These are phyloP conservation scores for Magnolia kwangsiensis DNA, from an alignment of 164 flowering plant genomes.

Conservation along the genomic window DNA sequence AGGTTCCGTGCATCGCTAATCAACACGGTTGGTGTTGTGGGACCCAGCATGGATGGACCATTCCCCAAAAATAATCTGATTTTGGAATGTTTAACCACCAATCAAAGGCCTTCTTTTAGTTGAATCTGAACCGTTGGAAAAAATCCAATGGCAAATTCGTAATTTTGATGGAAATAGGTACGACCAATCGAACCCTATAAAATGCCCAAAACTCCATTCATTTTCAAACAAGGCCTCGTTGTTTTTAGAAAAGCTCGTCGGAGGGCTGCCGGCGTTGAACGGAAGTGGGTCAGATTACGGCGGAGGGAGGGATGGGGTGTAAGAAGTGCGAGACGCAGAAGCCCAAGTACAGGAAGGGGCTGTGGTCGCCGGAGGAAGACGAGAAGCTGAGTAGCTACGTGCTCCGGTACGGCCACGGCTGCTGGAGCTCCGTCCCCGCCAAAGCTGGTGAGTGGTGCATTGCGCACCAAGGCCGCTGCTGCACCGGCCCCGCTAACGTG, in stretches of 20 bases:
- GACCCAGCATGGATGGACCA: too few relatives aligned
- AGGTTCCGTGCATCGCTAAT: too few relatives aligned
- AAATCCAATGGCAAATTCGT: not conserved
- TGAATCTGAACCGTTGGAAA: too few relatives aligned
- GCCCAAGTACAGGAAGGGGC: conserved; percentile 63
- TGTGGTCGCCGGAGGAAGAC: conserved; percentile 97
- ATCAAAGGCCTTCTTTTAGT: too few relatives aligned
- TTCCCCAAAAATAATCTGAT: too few relatives aligned
- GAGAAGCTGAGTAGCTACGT: conserved; percentile 55
- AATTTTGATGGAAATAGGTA: not conserved
- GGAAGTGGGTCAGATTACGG: not conserved
- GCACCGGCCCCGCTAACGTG: not conserved
- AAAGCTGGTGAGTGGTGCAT: conserved; percentile 53
- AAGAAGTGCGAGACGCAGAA: conserved; percentile 37
- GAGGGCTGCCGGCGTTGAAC: not conserved
- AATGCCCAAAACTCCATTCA: not conserved
- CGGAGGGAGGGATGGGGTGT: conserved; percentile 38
- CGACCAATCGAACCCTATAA: not conserved
- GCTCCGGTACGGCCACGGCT: conserved; percentile 60
- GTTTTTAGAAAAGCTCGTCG: not conserved
- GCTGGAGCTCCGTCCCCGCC: conserved; percentile 79
- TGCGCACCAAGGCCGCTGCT: not conserved
- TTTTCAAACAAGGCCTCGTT: not conserved
- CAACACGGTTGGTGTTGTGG: too few relatives aligned
- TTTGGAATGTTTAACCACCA: too few relatives aligned